Evolutionary conservation across 129 eudicot species (phyloP).

Genomic region (Escallonia herrerae): DNA sequence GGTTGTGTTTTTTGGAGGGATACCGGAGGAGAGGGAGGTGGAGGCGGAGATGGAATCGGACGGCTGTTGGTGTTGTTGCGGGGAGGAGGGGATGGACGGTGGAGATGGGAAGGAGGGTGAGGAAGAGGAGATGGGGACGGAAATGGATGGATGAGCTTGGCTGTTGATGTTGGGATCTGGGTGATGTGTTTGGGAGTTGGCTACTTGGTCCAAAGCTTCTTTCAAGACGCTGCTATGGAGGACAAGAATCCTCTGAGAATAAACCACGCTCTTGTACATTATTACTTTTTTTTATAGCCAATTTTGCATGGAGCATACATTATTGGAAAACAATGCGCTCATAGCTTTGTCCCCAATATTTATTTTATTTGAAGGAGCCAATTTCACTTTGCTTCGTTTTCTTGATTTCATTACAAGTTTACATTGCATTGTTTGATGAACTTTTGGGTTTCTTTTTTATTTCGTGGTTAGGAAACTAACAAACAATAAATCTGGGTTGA

Average conservation of each 20-base stretch:
- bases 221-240: constrained; percentile 18
- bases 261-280: too few relatives aligned
- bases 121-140: constrained; percentile 37
- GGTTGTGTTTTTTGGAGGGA: constrained; percentile 36
- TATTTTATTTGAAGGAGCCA: too few relatives aligned
- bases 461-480: too few relatives aligned
- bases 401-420: too few relatives aligned
- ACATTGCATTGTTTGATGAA: too few relatives aligned
- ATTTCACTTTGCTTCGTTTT: too few relatives aligned
- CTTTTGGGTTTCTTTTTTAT: too few relatives aligned
- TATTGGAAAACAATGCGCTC: too few relatives aligned
- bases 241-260: constrained; percentile 6
- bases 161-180: constrained; percentile 91
- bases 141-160: constrained; percentile 67
- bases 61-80: constrained; percentile 26
- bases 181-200: constrained; percentile 84
- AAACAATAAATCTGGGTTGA: too few relatives aligned
- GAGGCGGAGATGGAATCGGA: constrained; percentile 31
- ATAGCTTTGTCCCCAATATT: too few relatives aligned
- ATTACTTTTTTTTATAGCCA: too few relatives aligned
- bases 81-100: constrained; percentile 9
- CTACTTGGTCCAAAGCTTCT: constrained; percentile 66
- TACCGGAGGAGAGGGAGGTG: constrained; percentile 51
- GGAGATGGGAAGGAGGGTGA: constrained; percentile 21
- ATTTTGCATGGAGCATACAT: too few relatives aligned